Evolutionary conservation across 129 eudicot genomes (phyloP).

Genomic region (Tagetes patula): DNA sequence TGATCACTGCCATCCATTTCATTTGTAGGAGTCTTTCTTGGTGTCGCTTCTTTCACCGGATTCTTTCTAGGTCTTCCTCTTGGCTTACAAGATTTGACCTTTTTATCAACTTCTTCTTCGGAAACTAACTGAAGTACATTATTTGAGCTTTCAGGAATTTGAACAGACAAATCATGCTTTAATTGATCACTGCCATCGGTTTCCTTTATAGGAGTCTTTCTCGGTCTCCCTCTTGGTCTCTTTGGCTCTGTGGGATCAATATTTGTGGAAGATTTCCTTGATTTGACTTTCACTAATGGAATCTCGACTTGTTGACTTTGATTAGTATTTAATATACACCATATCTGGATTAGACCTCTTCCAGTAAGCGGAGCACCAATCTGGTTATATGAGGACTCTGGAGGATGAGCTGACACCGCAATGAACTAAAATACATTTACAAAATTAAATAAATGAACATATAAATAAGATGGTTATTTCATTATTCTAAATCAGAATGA

Average conservation of each 20-base stretch:
- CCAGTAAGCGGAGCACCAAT: constrained; percentile 79
- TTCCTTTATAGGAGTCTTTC: constrained; percentile 37
- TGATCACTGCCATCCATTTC: constrained; percentile 25
- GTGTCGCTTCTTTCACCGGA: constrained; percentile 10
- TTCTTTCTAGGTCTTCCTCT: constrained; percentile 31
- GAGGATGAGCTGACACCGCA: constrained; percentile 98
- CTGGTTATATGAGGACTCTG: constrained; percentile 91
- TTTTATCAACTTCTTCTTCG: constrained; percentile 1
- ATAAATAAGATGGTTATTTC: constrained; percentile 18
- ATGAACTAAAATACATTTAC: constrained; percentile 51
- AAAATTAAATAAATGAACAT: neutral
- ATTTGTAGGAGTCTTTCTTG: constrained; percentile 32
- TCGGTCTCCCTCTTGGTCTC: constrained; percentile 44
- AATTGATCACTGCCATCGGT: constrained; percentile 10
- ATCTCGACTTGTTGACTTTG: constrained; percentile 33
- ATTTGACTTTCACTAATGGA: constrained; percentile 36
- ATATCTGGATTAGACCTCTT: constrained; percentile 85
- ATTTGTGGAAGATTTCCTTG: constrained; percentile 25
- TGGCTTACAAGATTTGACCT: constrained; percentile 1
- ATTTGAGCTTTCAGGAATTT: constrained; percentile 20
- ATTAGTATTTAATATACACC: constrained; percentile 57
- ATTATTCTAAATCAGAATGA: neutral
- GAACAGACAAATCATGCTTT: constrained; percentile 27
- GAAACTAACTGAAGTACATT: constrained; percentile 15
- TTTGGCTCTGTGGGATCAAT: constrained; percentile 23